Evolutionary conservation across 352 stramenopile genomes (phyloP).

Genomic region (Globisporangium splendens): DNA sequence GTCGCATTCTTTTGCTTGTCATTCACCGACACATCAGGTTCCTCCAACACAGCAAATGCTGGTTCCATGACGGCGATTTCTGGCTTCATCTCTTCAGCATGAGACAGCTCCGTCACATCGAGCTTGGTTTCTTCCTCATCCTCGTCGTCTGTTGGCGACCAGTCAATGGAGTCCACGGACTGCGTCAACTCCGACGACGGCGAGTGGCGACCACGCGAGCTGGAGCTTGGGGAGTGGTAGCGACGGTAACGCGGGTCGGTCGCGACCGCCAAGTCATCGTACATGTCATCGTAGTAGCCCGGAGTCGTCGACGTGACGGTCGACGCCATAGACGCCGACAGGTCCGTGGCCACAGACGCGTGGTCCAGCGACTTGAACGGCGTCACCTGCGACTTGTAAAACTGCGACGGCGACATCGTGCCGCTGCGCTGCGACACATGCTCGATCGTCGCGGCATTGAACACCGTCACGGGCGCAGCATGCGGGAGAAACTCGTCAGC

Average conservation of each 20-base stretch:
- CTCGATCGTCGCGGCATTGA: constrained; percentile 10
- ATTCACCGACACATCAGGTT: background rate
- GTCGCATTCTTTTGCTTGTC: constrained; percentile 25
- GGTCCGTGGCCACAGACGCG: constrained; percentile 28
- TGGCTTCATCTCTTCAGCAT: constrained; percentile 6
- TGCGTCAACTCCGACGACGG: constrained; percentile 21
- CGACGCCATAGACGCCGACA: constrained; percentile 66
- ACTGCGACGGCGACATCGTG: constrained; percentile 5
- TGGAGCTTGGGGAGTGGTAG: constrained; percentile 19
- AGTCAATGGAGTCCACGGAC: constrained; percentile 48
- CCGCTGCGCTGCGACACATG: constrained; percentile 11
- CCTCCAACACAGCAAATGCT: background rate
- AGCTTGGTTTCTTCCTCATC: constrained; percentile 10
- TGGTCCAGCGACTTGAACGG: constrained; percentile 32
- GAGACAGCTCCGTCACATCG: background rate
- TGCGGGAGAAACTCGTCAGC: constrained; percentile 4
- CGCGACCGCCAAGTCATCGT: constrained; percentile 39
- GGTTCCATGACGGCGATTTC: background rate
- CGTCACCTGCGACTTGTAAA: constrained; percentile 13
- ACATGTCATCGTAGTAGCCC: constrained; percentile 57
- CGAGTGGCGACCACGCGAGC: constrained; percentile 11
- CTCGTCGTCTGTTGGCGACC: constrained; percentile 38
- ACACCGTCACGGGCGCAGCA: constrained; percentile 8
- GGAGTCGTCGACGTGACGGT: constrained; percentile 44
- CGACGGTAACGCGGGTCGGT: constrained; percentile 31